Evolutionary conservation across 2,329 filamentous ascomycete species (phyloP).

Genomic region (Aspergillus viridinutans): DNA sequence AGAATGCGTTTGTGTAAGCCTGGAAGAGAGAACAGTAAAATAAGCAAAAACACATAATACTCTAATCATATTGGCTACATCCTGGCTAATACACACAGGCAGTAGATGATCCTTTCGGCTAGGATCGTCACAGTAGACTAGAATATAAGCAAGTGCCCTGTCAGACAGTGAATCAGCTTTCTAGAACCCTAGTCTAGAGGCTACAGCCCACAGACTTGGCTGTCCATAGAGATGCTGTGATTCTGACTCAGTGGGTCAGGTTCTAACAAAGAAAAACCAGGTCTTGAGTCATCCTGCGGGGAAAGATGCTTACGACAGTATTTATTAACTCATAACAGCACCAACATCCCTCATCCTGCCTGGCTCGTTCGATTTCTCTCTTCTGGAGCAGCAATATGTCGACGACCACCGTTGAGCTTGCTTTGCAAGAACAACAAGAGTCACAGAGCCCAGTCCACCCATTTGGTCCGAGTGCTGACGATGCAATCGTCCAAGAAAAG

Average conservation of each 20-base stretch:
- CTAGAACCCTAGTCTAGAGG: no score
- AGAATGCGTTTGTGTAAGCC: no score
- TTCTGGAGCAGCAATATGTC: not conserved
- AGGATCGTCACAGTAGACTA: no score
- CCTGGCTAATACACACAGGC: no score
- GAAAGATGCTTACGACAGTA: not conserved
- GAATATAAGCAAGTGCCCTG: no score
- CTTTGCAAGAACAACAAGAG: not conserved
- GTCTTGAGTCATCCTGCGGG: not conserved
- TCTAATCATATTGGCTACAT: no score
- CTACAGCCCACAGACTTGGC: no score
- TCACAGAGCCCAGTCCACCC: not conserved
- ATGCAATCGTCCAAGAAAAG: slow-evolving; percentile 5
- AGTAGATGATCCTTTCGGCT: no score
- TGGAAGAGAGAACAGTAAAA: no score
- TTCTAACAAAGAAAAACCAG: not conserved
- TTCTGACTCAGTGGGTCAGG: not conserved
- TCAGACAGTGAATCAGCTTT: no score
- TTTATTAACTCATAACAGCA: not conserved
- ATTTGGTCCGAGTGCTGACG: slow-evolving; percentile 2
- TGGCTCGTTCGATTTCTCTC: not conserved
- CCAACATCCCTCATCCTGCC: not conserved
- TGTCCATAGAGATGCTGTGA: not conserved
- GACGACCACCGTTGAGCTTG: not conserved
- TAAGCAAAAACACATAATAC: no score